Conservation (phyloP, 78 protist species). For the Dictyostelium purpureum region DNA sequence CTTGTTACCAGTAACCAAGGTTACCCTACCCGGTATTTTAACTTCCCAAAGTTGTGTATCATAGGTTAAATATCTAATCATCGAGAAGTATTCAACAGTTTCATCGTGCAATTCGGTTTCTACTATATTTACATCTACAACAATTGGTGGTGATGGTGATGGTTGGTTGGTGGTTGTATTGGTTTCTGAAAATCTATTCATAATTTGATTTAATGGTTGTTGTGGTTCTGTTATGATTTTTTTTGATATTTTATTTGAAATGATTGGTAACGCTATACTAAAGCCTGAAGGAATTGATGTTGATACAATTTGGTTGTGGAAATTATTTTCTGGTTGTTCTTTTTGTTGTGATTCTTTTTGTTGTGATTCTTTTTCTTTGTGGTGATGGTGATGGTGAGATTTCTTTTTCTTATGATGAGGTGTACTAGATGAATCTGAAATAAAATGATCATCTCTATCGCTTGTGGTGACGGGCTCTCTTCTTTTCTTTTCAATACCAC, state of each 20-base stretch:
- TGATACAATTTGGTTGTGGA: neutral
- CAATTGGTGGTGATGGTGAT: neutral
- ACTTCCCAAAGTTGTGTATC: constrained; percentile 26
- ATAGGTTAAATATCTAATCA: neutral
- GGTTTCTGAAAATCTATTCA: neutral
- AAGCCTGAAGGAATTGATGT: neutral
- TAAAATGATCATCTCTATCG: neutral
- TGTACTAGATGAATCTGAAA: neutral
- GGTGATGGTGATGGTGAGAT: neutral
- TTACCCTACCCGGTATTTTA: constrained; percentile 45
- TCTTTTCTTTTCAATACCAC: neutral
- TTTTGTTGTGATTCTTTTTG: neutral
- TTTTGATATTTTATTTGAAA: neutral
- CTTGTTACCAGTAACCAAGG: constrained; percentile 29
- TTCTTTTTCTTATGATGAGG: neutral
- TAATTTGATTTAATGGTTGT: neutral
- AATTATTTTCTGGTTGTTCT: neutral
- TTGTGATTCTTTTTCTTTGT: neutral
- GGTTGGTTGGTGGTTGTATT: neutral
- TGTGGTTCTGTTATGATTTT: neutral
- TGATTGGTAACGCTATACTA: neutral
- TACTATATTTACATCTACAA: constrained; percentile 11
- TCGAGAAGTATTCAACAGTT: constrained; percentile 29
- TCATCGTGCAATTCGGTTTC: constrained; percentile 52
- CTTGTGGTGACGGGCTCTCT: no score